Evolutionary conservation across 2,329 filamentous ascomycete genomes (phyloP), one percentile per base, ranked within the genome.

Genomic region (Atkinsonella hypoxylon): DNA sequence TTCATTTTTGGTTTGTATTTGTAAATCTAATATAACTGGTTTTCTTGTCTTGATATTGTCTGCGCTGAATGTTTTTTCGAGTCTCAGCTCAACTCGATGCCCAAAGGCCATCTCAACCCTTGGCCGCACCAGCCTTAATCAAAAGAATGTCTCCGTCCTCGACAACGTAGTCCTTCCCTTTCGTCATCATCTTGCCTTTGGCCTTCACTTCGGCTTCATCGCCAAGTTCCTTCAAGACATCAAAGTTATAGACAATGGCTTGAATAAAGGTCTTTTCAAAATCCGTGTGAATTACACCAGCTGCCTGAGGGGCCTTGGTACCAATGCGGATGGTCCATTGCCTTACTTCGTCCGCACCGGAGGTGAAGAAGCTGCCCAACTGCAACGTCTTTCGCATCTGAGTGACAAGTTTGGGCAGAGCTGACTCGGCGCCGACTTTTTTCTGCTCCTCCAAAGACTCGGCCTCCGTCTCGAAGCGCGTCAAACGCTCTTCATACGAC

Each of bases 251-350:
- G 31, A 96, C 89, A 56, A 98, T 79, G 56, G 78, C 86, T 73
- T 98, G 94, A 62, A 98, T 98, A 67, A 98, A 98, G 0, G 94
- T 98, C 83, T 98, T 98, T 71, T 98, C 93, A 59, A 98, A 97
- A 67, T 98, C 93, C 58, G 85, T 88, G 73, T 98, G 93, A 59
- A 98, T 98, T 56, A 98, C 93, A 77, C 93, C 93, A 38, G 93
- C 93, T 45, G 93, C 93, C 64, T 94, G 87, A 17, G 93, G 93
- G n/a, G 93, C 93, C 76, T 98, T 98, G 65, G 85, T 95, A 60
- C 89, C 90, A 63, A 87, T 90, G 53, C 93, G 83, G 66, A 98
- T 89, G 26, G 93, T 98, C 94, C 93, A 98, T 74, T 98, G 93
- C 61, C 93, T 82, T 57, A 98, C 93, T 74, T 98, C 93, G 66